Percentiles rank a stretch among this genome's conserved stretches.
phyloP scores from a whole-genome alignment of 1,139 yeast genomes.

The Suhomyces bokatorum region DNA sequence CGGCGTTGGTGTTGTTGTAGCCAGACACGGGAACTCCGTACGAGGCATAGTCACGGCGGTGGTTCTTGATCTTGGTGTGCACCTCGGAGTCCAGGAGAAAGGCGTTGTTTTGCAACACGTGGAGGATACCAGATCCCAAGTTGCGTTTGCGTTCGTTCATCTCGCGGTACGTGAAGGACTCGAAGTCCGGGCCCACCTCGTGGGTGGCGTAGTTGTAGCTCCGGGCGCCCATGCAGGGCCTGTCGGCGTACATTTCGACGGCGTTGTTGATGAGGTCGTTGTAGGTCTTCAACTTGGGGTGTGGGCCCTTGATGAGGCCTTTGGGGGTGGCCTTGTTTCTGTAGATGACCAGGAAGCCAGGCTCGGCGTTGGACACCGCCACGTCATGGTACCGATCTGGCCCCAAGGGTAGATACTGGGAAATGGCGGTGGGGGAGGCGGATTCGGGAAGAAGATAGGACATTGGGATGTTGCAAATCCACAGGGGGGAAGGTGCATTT shows the following conservation, averaged over 20 bases:
- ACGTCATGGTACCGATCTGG: slow-evolving; percentile 6
- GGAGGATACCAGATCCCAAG: slow-evolving; percentile 36
- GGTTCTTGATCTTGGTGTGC: slow-evolving; percentile 32
- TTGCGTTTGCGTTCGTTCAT: slow-evolving; percentile 23
- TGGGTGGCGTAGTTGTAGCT: slow-evolving; percentile 32
- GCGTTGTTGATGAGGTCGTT: slow-evolving; percentile 27
- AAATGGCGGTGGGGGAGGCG: background rate
- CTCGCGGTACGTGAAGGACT: slow-evolving; percentile 23
- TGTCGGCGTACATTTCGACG: slow-evolving; percentile 20
- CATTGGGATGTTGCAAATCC: background rate
- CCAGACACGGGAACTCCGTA: slow-evolving; percentile 16
- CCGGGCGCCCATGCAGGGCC: slow-evolving; percentile 34
- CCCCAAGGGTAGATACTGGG: slow-evolving; percentile 6
- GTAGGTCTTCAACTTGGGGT: slow-evolving; percentile 31
- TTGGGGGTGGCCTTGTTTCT: slow-evolving; percentile 14
- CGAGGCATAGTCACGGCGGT: slow-evolving; percentile 20
- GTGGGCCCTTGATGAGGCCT: slow-evolving; percentile 9
- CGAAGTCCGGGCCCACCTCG: slow-evolving; percentile 22
- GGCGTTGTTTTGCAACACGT: slow-evolving; percentile 31
- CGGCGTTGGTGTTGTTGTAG: slow-evolving; percentile 9
- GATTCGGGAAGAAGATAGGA: background rate
- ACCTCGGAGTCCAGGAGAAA: slow-evolving; percentile 22
- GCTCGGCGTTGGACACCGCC: slow-evolving; percentile 3
- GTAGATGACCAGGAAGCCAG: slow-evolving; percentile 11
- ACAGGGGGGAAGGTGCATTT: background rate